A percentile compares a stretch with the other conserved stretches of the same genome.
phyloP scores from a whole-genome alignment of 1,284 basidiomycete genomes.

The Irpex sp. region DNA sequence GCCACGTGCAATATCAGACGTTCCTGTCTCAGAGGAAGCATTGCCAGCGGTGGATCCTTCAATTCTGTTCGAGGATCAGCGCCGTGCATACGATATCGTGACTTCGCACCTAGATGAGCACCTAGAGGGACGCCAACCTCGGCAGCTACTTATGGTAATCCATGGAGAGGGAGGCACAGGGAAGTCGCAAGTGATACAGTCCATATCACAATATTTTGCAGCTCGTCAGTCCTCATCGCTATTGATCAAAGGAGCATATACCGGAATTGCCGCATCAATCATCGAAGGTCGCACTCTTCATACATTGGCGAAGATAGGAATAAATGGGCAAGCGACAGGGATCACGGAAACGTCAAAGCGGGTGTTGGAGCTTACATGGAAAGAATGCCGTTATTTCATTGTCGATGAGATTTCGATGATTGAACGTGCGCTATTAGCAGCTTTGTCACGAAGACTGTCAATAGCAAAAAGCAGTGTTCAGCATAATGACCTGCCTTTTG shows the following conservation, averaged over 20 bases:
- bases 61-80: conserved; percentile 24
- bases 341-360: conserved; percentile 7
- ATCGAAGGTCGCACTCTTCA: conserved; percentile 41
- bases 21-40: not conserved
- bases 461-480: conserved; percentile 22
- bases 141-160: conserved; percentile 38
- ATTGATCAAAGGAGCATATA: conserved; percentile 40
- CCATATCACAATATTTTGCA: conserved; percentile 34
- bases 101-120: conserved; percentile 33
- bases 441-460: conserved; percentile 27
- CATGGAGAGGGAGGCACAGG: conserved; percentile 45
- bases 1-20: not conserved
- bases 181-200: conserved; percentile 45
- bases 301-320: conserved; percentile 11
- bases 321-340: not conserved
- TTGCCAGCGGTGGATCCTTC: conserved; percentile 2
- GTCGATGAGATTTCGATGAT: conserved; percentile 46
- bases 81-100: conserved; percentile 38
- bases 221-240: conserved; percentile 7
- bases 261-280: conserved; percentile 42
- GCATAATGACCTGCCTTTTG: conserved; percentile 33
- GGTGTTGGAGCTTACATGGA: conserved; percentile 25
- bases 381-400: conserved; percentile 32
- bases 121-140: conserved; percentile 22
- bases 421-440: conserved; percentile 32